Conservation (phyloP, 108 stramenopile species). For the Cyclotella baltica region DNA sequence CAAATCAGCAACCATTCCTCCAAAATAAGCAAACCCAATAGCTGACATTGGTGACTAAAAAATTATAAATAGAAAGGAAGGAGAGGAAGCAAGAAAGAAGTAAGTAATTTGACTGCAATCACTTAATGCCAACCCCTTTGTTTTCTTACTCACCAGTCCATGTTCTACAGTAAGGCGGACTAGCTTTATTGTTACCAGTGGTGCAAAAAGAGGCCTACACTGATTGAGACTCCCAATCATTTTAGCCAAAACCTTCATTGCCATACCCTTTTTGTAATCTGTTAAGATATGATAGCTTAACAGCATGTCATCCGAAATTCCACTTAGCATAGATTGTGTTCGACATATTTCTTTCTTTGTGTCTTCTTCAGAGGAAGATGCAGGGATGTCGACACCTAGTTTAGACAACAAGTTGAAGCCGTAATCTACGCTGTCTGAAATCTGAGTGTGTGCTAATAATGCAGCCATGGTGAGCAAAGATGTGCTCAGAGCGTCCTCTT, state of each 20-base stretch:
- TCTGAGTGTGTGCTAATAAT: not conserved
- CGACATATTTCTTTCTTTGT: not conserved
- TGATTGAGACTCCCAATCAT: not conserved
- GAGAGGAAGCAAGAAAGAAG: too few species aligned
- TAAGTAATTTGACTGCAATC: not conserved
- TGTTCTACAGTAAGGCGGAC: constrained; percentile 8
- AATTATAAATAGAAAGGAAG: too few species aligned
- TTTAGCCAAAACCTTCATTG: constrained; percentile 21
- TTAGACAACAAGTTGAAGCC: constrained; percentile 4
- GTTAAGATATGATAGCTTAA: constrained; percentile 1
- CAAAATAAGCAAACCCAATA: constrained; percentile 24
- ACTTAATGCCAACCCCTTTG: not conserved
- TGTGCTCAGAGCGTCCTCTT: constrained; percentile 15
- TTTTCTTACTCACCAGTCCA: not conserved
- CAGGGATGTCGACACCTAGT: constrained; percentile 2
- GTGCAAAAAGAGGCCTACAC: not conserved
- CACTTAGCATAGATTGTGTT: constrained; percentile 8
- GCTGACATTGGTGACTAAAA: constrained; percentile 22
- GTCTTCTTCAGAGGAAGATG: not conserved
- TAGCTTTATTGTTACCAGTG: not conserved
- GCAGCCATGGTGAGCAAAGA: not conserved
- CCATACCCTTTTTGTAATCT: constrained; percentile 1
- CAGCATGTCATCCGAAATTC: not conserved
- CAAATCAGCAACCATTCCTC: constrained; percentile 12
- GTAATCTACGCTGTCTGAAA: not conserved